Evolutionary conservation across 1,284 basidiomycete species (phyloP).

Genomic region (Trametes pubescens): DNA sequence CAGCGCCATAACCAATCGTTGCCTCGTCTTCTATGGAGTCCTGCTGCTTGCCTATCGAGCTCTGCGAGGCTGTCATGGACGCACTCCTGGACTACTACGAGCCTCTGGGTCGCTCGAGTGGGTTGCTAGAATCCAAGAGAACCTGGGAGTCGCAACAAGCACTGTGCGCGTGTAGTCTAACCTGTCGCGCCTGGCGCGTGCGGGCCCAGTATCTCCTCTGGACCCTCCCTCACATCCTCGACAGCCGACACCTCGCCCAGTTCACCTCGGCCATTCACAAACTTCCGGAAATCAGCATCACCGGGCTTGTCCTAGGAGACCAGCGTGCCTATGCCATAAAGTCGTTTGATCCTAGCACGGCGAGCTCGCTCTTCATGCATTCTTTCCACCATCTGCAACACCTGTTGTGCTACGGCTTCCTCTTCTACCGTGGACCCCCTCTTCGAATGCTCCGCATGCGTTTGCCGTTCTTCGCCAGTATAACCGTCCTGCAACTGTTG

Average conservation of each 20-base stretch:
- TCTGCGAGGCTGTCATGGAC: too few species aligned
- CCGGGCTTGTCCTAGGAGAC: neutral
- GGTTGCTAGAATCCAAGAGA: too few species aligned
- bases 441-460: neutral
- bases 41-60: too few species aligned
- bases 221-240: neutral
- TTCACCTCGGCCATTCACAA: neutral
- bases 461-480: neutral
- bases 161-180: too few species aligned
- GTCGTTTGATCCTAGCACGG: neutral
- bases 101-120: too few species aligned
- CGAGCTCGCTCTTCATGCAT: neutral
- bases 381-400: neutral
- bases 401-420: neutral
- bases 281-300: neutral
- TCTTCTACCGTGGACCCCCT: neutral
- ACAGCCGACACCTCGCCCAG: neutral
- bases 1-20: too few species aligned
- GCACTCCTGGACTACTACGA: too few species aligned
- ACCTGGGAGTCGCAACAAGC: too few species aligned
- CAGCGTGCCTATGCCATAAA: too few species aligned
- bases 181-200: neutral
- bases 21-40: too few species aligned
- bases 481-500: neutral
- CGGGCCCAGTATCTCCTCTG: neutral